phyloP scores from a whole-genome alignment of 768 basidiomycete genomes.

The Tulasnella sp. region DNA sequence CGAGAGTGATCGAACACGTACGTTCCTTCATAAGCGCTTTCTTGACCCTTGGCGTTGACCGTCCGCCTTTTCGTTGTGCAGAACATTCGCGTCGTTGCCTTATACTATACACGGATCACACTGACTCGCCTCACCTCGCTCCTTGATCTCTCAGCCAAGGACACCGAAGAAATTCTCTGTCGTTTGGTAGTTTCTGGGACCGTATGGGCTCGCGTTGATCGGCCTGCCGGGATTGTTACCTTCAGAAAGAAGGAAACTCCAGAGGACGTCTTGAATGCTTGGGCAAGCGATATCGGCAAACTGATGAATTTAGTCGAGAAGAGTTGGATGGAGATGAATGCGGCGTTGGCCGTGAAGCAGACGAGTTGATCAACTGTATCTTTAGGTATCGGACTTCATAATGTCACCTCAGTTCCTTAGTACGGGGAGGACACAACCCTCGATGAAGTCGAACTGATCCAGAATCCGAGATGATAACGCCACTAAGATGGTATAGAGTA shows the following conservation, averaged over 20 bases:
- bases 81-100: slow-evolving; percentile 91
- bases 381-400: background rate
- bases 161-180: slow-evolving; percentile 82
- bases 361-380: background rate
- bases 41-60: background rate
- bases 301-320: slow-evolving; percentile 87
- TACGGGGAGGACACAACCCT: too few species aligned
- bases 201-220: slow-evolving; percentile 88
- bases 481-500: background rate
- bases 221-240: slow-evolving; percentile 78
- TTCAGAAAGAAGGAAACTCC: slow-evolving; percentile 74
- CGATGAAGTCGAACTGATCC: too few species aligned
- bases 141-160: slow-evolving; percentile 67
- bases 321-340: slow-evolving; percentile 97
- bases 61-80: slow-evolving; percentile 25
- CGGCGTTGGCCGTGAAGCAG: slow-evolving; percentile 57
- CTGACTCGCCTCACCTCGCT: slow-evolving; percentile 70
- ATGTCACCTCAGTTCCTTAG: background rate
- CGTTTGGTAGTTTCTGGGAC: slow-evolving; percentile 85
- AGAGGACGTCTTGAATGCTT: slow-evolving; percentile 95
- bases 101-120: slow-evolving; percentile 92
- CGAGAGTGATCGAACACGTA: slow-evolving; percentile 93
- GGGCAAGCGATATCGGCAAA: slow-evolving; percentile 95
- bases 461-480: background rate
- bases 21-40: slow-evolving; percentile 22